Conservation (phyloP, 2,329 filamentous ascomycete species). For the Beauveria rudraprayagi region DNA sequence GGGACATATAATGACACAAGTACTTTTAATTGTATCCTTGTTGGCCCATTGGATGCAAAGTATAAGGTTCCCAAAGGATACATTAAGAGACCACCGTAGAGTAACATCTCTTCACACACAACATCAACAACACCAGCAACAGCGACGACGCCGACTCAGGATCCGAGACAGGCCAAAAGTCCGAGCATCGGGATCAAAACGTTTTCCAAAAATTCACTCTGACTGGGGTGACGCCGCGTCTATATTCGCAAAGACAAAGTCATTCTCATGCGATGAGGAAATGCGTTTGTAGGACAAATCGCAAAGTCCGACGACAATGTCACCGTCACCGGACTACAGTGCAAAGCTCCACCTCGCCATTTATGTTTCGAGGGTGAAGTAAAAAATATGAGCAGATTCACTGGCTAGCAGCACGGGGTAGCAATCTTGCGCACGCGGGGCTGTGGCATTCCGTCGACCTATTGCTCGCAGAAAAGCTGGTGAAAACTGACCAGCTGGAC, state of each 20-base stretch:
- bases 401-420: no score
- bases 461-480: background rate
- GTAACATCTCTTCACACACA: no score
- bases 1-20: background rate
- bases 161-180: slow-evolving; percentile 78
- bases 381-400: no score
- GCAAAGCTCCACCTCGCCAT: no score
- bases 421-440: no score
- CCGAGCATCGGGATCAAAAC: slow-evolving; percentile 69
- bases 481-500: background rate
- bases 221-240: slow-evolving; percentile 72
- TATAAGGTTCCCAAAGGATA: no score
- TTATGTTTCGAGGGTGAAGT: no score
- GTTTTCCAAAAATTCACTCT: slow-evolving; percentile 59
- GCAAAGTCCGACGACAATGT: slow-evolving; percentile 18
- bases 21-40: no score
- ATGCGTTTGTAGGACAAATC: slow-evolving; percentile 61
- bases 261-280: slow-evolving; percentile 87
- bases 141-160: slow-evolving; percentile 24
- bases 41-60: no score
- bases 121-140: no score
- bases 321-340: no score
- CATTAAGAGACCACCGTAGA: no score
- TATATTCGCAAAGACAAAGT: slow-evolving; percentile 73
- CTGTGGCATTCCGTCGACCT: background rate